Conservation (phyloP, 495 filamentous ascomycete species). For the Hypoxylon subgilvum region DNA sequence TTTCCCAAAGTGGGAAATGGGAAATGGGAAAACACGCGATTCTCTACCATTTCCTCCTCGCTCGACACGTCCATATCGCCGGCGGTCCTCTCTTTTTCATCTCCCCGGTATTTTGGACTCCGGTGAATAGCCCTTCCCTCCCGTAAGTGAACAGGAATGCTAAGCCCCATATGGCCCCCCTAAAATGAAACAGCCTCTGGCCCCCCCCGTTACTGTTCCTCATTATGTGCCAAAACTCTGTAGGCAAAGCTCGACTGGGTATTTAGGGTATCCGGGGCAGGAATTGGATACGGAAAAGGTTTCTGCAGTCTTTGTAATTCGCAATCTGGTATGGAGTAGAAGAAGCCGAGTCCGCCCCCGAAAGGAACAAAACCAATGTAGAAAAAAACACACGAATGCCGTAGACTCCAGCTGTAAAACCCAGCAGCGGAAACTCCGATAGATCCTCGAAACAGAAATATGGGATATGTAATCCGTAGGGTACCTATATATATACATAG, state of each 20-base stretch:
- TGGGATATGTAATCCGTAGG: no score
- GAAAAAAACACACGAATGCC: constrained; percentile 14
- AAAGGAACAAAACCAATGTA: constrained; percentile 4
- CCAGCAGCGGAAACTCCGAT: constrained; percentile 13
- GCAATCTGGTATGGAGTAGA: constrained; percentile 38
- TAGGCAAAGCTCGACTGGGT: constrained; percentile 21
- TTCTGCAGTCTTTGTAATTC: constrained; percentile 35
- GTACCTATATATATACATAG: no score
- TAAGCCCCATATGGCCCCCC: constrained; percentile 6
- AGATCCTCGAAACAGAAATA: constrained; percentile 2
- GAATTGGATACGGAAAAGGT: constrained; percentile 21
- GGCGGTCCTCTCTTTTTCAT: constrained; percentile 20
- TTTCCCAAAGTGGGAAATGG: constrained; percentile 25
- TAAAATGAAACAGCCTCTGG: constrained; percentile 12
- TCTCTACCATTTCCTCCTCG: constrained; percentile 20
- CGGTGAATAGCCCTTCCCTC: constrained; percentile 20
- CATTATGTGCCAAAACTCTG: constrained; percentile 24
- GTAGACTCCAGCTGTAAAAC: constrained; percentile 16
- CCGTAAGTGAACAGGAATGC: constrained; percentile 15
- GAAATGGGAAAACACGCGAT: constrained; percentile 7
- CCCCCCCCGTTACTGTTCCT: constrained; percentile 10
- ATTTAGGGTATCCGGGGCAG: constrained; percentile 27
- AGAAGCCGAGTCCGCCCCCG: not conserved
- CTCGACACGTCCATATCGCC: constrained; percentile 16
- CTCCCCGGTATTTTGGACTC: constrained; percentile 32